phyloP scores from a whole-genome alignment of 805 yeast species.

The Candida sithepensis region DNA sequence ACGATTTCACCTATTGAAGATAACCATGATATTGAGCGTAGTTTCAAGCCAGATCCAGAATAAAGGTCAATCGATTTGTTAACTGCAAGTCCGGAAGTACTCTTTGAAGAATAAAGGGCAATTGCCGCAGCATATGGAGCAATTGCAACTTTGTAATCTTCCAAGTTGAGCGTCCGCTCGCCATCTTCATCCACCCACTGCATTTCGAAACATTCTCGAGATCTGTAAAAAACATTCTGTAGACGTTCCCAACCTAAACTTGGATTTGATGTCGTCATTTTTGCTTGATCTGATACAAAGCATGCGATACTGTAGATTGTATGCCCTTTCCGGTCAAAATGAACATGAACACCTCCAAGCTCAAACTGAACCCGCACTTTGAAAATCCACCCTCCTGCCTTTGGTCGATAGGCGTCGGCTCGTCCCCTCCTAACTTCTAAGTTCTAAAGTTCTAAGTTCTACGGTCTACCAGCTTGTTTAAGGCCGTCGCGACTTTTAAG shows the following conservation, averaged over 20 bases:
- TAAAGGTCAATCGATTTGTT: slow-evolving; percentile 26
- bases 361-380: too few relatives aligned
- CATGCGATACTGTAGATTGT: too few relatives aligned
- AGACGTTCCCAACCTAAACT: slow-evolving; percentile 70
- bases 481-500: too few relatives aligned
- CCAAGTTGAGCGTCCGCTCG: slow-evolving; percentile 22
- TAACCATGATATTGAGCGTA: slow-evolving; percentile 37
- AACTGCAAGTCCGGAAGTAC: slow-evolving; percentile 1
- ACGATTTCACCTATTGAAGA: slow-evolving; percentile 50
- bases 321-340: background rate
- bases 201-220: slow-evolving; percentile 52
- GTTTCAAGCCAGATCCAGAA: slow-evolving; percentile 31
- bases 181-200: slow-evolving; percentile 40
- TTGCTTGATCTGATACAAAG: background rate
- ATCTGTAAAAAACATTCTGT: slow-evolving; percentile 64
- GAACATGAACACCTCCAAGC: too few relatives aligned
- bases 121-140: slow-evolving; percentile 54
- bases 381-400: too few relatives aligned
- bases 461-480: too few relatives aligned
- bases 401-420: too few relatives aligned
- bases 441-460: too few relatives aligned
- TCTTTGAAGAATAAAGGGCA: slow-evolving; percentile 42
- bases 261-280: slow-evolving; percentile 28
- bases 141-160: slow-evolving; percentile 42
- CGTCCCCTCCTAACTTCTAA: too few relatives aligned